Evolutionary conservation across 805 yeast genomes (phyloP).

Genomic region (Cyberlindnera xylosilytica): DNA sequence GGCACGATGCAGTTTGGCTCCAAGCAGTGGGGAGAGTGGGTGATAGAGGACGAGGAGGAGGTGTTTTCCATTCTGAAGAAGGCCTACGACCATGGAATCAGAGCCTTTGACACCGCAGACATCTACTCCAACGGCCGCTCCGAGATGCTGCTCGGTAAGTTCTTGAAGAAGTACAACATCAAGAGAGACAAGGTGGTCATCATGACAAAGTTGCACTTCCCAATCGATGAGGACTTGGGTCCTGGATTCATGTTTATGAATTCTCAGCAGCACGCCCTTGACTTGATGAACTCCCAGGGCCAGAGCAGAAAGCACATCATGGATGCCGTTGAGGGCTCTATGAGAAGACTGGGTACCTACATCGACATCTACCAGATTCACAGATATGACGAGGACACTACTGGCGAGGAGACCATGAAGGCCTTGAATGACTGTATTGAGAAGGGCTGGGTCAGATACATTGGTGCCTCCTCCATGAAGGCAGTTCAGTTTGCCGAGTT

Average conservation of each 20-base stretch:
- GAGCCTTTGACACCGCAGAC: no score
- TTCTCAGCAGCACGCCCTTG: slow-evolving; percentile 1
- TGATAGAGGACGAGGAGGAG: no score
- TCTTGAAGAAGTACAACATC: no score
- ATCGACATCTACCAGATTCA: slow-evolving; percentile 51
- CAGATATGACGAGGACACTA: slow-evolving; percentile 41
- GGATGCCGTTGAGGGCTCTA: slow-evolving; percentile 38
- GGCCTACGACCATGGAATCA: no score
- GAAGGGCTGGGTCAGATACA: slow-evolving; percentile 40
- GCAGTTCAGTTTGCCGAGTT: no score
- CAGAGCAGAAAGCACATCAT: slow-evolving; percentile 44
- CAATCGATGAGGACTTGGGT: neutral
- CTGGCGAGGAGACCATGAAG: slow-evolving; percentile 48
- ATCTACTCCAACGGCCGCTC: no score
- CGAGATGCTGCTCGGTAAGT: no score
- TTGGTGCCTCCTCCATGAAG: no score
- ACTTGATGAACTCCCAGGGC: slow-evolving; percentile 33
- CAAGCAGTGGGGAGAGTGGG: no score
- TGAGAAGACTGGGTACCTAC: slow-evolving; percentile 41
- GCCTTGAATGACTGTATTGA: slow-evolving; percentile 48
- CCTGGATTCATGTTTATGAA: neutral
- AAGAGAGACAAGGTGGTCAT: no score
- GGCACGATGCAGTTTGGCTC: no score
- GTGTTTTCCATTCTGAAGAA: no score
- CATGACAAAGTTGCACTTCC: neutral